Base-by-base conservation (phyloP, 352 stramenopile species). In the Globisporangium recalcitrans region DNA sequence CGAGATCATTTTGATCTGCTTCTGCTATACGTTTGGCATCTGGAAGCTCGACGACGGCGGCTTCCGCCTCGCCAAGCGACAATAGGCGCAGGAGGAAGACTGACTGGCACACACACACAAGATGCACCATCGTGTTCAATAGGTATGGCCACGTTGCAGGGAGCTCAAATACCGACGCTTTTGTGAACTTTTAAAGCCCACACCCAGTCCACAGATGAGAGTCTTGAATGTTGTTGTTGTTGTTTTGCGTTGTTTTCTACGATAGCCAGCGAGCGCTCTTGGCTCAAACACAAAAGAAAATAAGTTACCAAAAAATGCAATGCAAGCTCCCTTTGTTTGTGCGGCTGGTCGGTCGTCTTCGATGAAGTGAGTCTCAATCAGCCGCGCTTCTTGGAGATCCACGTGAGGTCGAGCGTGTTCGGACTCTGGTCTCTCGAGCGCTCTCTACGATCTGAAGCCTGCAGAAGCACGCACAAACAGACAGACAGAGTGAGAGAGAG, bases 1-100 rank as follows among this genome's bases (percentile, higher is more conserved):
- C 21, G 93, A 98, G 62, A 94, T 98, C 63, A 65, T 98, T 32
- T 80, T 93, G 54, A 97, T 97, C 49, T 74, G 77, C 36, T 55
- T 97, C 26, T 96, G 87, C 70, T 98, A 98, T 72, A 78, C 80
- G n/a, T 42, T 97, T 27, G 88, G 89, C 44, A 69, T 97, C 51
- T 98, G 93, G 93, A 82, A 69, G 52, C 74, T 77, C 13, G 65
- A 70, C 32, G 85, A 95, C 60, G 85, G 85, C 34, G 78, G 75
- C 46, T 90, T 90, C 56, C 81, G 81, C 22, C 72, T 90, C 34
- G 40, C 40, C 9, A 65, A 56, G 60, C 31, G 52, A 24, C 11
- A 44, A 22, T 40, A 59, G 36, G 46, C 13, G 53, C 32, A 13
- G 21, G 19, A 6, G 14, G 16, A 36, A 58, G 31, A n/a, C 19